A percentile compares a stretch with the other conserved stretches of the same genome.
These are phyloP conservation scores for Fagopyrum homotropicum DNA, from an alignment of 148 eudicot genomes.

Conservation along the genomic window DNA sequence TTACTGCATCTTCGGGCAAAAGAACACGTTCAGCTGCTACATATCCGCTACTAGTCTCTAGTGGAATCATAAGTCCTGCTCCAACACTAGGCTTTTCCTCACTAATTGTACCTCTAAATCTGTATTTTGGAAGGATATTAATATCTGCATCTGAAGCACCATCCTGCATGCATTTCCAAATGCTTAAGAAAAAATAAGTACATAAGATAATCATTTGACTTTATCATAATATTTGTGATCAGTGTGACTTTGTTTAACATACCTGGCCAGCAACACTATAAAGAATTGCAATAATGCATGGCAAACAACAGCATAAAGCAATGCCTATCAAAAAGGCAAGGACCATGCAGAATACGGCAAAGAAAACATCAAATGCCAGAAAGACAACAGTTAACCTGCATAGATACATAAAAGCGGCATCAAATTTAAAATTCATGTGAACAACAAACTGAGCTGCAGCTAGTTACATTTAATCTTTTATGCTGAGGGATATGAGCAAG, in stretches of 20 bases:
- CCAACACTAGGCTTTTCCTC: conserved; percentile 50
- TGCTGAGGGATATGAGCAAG: background rate
- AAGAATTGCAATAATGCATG: conserved; percentile 93
- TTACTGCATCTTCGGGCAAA: conserved; percentile 88
- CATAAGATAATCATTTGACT: background rate
- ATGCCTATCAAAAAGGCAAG: conserved; percentile 89
- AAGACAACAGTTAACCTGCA: conserved; percentile 94
- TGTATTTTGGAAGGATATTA: conserved; percentile 69
- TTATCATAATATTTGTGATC: background rate
- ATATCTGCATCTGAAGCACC: conserved; percentile 98
- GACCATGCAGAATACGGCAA: conserved; percentile 87
- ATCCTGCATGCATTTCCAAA: conserved; percentile 40
- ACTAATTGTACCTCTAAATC: conserved; percentile 38
- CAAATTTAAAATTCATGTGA: background rate
- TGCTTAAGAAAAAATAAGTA: background rate
- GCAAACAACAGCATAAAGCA: conserved; percentile 95
- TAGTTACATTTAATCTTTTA: background rate
- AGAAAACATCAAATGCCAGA: conserved; percentile 95
- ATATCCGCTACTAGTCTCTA: conserved; percentile 54
- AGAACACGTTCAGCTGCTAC: conserved; percentile 68
- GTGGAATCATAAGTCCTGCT: conserved; percentile 82
- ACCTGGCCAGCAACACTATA: conserved; percentile 95
- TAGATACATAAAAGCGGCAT: background rate
- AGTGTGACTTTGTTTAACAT: conserved; percentile 15
- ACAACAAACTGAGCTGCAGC: background rate